These are phyloP conservation scores for Russula sp. DNA, from an alignment of 768 basidiomycete species.

Conservation along the genomic window DNA sequence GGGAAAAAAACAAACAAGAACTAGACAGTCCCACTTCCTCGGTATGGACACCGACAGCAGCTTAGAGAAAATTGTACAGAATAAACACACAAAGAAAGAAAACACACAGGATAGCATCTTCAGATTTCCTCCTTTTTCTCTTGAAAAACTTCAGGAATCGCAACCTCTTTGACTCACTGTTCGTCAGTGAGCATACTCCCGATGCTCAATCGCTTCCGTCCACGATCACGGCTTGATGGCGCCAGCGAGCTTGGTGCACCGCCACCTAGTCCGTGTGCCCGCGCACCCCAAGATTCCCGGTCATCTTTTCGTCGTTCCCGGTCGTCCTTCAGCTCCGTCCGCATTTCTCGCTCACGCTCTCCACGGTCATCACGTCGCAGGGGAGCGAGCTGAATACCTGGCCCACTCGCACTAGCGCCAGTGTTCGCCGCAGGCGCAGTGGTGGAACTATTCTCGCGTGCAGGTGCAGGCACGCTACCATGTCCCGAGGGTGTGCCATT, in stretches of 20 bases:
- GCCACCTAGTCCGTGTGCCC: not conserved
- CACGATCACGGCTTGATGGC: not conserved
- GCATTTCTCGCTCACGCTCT: conserved; percentile 11
- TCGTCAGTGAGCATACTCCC: conserved; percentile 13
- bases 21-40: not conserved
- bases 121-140: not conserved
- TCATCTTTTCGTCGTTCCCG: conserved; percentile 15
- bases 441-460: conserved; percentile 3
- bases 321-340: conserved; percentile 13
- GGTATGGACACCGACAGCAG: not conserved
- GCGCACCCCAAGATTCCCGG: conserved; percentile 1
- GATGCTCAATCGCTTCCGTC: conserved; percentile 15
- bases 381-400: conserved; percentile 16
- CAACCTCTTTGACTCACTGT: not conserved
- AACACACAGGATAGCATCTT: not conserved
- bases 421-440: not conserved
- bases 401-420: not conserved
- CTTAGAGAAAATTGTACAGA: not conserved
- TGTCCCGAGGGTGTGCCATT: conserved; percentile 2
- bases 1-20: not conserved
- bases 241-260: not conserved
- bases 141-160: not conserved
- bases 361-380: conserved; percentile 7
- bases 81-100: not conserved
- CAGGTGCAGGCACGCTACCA: not conserved